Percentiles rank a stretch among this genome's conserved stretches.
Conservation (phyloP, 2,329 filamentous ascomycete genomes). For the Sclerotinia minor region DNA sequence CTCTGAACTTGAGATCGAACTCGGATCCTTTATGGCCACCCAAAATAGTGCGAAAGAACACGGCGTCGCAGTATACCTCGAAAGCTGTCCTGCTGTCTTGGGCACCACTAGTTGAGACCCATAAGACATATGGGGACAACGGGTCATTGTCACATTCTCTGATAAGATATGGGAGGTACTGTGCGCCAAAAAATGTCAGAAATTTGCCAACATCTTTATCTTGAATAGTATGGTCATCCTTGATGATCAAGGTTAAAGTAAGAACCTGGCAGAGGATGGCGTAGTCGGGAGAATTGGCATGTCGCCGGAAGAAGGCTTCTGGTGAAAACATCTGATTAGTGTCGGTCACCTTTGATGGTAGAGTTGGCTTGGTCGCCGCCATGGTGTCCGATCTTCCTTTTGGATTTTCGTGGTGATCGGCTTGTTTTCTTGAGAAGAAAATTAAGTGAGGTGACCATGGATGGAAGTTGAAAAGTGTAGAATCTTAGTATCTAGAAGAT, state of each 20-base stretch:
- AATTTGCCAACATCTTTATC: accelerated
- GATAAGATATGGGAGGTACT: background rate
- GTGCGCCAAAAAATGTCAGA: background rate
- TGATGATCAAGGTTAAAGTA: background rate
- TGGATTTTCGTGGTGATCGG: background rate
- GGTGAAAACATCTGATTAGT: too few species aligned
- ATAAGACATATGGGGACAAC: background rate
- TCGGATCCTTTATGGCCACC: accelerated
- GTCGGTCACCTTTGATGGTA: too few species aligned
- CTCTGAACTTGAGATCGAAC: background rate
- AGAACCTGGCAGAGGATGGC: accelerated
- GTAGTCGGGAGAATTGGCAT: background rate
- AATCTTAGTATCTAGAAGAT: background rate
- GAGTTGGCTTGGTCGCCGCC: background rate
- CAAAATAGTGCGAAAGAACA: background rate
- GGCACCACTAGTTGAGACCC: too few species aligned
- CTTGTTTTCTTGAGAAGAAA: background rate
- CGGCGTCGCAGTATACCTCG: too few species aligned
- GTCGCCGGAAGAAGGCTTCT: too few species aligned
- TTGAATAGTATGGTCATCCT: background rate
- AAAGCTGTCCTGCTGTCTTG: too few species aligned
- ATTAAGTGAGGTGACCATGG: background rate
- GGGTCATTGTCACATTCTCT: background rate
- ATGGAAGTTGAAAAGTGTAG: background rate
- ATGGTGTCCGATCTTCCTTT: too few species aligned